Base-by-base conservation (phyloP, 2,329 filamentous ascomycete species). In the Parastagonospora nodorum region DNA sequence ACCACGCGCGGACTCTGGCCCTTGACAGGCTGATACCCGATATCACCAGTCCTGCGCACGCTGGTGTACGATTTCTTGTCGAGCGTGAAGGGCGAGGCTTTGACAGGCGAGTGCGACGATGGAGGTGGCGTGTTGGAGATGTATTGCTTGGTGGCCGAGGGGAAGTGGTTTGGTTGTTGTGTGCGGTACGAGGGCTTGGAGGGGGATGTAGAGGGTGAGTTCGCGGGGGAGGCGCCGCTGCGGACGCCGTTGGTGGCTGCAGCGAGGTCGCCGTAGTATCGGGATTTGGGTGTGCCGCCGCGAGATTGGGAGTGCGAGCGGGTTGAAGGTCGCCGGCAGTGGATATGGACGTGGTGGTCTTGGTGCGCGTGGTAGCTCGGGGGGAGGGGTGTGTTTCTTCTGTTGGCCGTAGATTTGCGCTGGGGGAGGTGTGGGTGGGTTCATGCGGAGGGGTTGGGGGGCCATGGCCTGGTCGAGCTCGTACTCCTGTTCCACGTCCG, bases 221-320 rank as follows among this genome's bases (percentile, higher is more conserved):
- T 60, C 11, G 63, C 55, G 24, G 64, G 60, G 15, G 62, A 68
- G 27, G 55, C 47, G 28, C 56, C 60, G 37, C 60, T 67, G 16
- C 71, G 64, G 42, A 79, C 68, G 2, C 68, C 71, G 7, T 68
- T 60, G 4, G 70, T 75, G 1, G 78, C 77, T 4, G 76, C 70
- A 39, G 74, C 72, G 8, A 81, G 71, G 53, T 80, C 76, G 28
- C 77, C 77, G 57, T 80, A 81, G 61, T 75, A 77, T 19, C 74
- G 74, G 35, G 68, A 60, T 51, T 77, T 78, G 3, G 77, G 75
- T 5, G 74, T 73, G 5, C 56, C 58, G 14, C 60, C 55, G 11
- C 61, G 63, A 4, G 61, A 69, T 28, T 59, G 63, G 3, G 61
- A 69, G 29, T 58, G 62, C 5, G 68, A 66, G 47, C 64, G 67